Evolutionary conservation across 441 rosid genomes (phyloP), one percentile per base, ranked within the genome.

Genomic region (Raphanus hybrid): DNA sequence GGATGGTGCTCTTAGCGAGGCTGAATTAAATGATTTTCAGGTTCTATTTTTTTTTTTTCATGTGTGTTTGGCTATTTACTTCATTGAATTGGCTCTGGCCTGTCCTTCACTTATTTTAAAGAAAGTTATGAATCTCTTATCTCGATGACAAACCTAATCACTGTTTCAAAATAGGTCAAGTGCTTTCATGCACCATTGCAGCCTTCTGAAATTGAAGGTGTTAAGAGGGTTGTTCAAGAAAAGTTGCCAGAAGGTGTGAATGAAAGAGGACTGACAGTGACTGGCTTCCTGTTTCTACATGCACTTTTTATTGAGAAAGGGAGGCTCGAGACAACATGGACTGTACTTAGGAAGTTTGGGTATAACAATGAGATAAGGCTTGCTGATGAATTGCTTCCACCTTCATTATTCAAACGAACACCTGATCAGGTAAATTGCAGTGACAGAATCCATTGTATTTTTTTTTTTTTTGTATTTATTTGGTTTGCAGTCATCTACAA

Each of bases 321-420:
- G 71, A 93, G 98, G 66, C 92, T 95, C 3, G 97, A 95, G 94
- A 90, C 98, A 50, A 91, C 97, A 6, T 93, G 99, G 97, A 93
- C 97, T 2, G 97, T 91, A 16, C 84, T 95, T 20, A 84, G 99
- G 81, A 95, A 93, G 80, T 95, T 87, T 81, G 99, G 98, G 70
- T 95, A 95, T 78, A 90, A 90, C 60, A 92, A 93, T 82, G 98
- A 95, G 74, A 93, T 93, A 70, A 91, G 86, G 85, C 95, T 95
- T 62, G 86, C 91, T 27, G 92, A 93, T 83, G 96, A 92, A 39
- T 81, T 91, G 69, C 91, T 95, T 77, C 98, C 99, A 20, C 57
- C 75, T 80, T 64, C 88, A 57, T 80, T 89, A 71, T 84, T 89
- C 81, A 90, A 87, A 70, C 86, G 90, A 70, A 82, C 87, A 29